Base-by-base conservation (phyloP, 176 grass and related monocot species). In the Saccharum spontaneum region DNA sequence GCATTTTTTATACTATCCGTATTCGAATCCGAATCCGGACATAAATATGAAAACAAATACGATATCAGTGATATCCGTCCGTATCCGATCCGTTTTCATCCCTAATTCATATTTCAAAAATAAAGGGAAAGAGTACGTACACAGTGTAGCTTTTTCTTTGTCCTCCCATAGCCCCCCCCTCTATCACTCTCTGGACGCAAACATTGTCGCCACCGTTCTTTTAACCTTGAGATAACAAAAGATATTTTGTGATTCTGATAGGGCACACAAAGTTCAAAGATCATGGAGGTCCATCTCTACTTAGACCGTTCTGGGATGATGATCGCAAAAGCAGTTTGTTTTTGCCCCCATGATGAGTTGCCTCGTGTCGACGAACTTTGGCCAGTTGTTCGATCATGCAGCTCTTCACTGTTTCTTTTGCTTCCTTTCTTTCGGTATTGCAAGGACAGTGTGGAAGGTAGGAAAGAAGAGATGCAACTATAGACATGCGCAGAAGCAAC, bases 171-270 rank as follows among this genome's bases (percentile, higher is more conserved):
- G 20, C 7, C 37, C 0, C 9, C 5, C 8, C 37, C 4, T 69
- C 8, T 8, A 14, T 46, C 45, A 0, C 43, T 26, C 69, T 50
- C 20, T 50, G 0, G n/a, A 34, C 3, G 38, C 10, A 1, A 28
- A n/a, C 33, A 6, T 54, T 55, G 5, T 40, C 22, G n/a, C 65
- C 17, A 46, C 49, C 67, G 38, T 73, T 73, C 67, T 86, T 72
- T 63, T 74, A 33, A 1, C 54, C 15, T 43, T 13, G 44, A 44
- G 50, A 45, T 61, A 71, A 33, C 17, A 78, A 59, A 59, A 70
- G 37, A 70, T 46, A 61, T 71, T 37, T 41, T n/a, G 54, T 65
- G 84, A 86, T 65, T 65, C 55, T 49, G 57, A 83, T 37, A 75
- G 67, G 54, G 28, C 76, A 50, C 23, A 64, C 81, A 64, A 80